Percentiles rank a stretch among this genome's conserved stretches.
Conservation (phyloP, 331 rosid species). For the Rhamnella rubrinervis region DNA sequence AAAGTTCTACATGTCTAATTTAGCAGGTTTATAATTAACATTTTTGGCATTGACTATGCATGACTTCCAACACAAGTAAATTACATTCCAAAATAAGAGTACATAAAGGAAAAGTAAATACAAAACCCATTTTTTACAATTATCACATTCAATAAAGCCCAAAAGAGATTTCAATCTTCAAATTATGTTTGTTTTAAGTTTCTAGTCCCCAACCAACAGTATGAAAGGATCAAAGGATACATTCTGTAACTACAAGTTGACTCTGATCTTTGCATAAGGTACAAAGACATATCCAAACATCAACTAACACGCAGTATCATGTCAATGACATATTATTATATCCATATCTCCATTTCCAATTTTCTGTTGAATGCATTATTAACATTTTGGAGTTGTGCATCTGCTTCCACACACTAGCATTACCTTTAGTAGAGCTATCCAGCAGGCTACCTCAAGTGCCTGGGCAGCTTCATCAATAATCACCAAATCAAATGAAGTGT, state of each 20-base stretch:
- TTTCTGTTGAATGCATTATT: not conserved
- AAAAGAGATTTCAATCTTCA: not conserved
- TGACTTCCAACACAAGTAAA: not conserved
- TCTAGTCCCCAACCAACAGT: not conserved
- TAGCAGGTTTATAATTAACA: not conserved
- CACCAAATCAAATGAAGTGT: constrained; percentile 84
- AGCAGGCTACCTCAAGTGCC: constrained; percentile 97
- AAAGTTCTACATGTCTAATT: constrained; percentile 4
- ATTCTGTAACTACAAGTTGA: constrained; percentile 6
- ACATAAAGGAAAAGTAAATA: not conserved
- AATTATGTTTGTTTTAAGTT: not conserved
- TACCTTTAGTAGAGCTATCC: constrained; percentile 94
- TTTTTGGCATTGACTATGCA: not conserved
- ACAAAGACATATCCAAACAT: not conserved
- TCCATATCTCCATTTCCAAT: not conserved
- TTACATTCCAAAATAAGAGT: not conserved
- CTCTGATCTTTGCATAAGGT: not conserved
- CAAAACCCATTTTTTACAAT: not conserved
- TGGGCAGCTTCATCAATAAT: constrained; percentile 99
- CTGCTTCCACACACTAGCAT: constrained; percentile 9
- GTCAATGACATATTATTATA: not conserved
- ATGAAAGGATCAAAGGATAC: not conserved
- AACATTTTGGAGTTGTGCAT: not conserved
- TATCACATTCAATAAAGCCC: not conserved
- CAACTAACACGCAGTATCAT: not conserved